phyloP scores from a whole-genome alignment of 2,329 filamentous ascomycete species.

The Aureobasidium lini region DNA sequence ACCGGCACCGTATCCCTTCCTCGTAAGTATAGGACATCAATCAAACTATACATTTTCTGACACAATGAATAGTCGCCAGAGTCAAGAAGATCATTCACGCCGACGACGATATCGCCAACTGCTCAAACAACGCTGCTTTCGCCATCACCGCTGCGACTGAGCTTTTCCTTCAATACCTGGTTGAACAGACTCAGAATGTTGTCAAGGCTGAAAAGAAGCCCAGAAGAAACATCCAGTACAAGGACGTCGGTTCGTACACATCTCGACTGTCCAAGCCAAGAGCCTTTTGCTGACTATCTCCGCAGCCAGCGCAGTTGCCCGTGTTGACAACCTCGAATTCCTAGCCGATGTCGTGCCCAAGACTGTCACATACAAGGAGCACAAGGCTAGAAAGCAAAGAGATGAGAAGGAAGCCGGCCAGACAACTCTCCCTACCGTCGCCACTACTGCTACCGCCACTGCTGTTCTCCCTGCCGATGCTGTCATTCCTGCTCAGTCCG shows the following conservation, averaged over 20 bases:
- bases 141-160: conserved; percentile 90
- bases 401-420: conserved; percentile 16
- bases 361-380: conserved; percentile 71
- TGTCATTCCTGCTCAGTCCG: neutral
- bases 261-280: neutral
- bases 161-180: conserved; percentile 90
- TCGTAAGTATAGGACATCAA: conserved; percentile 47
- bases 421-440: neutral
- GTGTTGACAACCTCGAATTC: conserved; percentile 92
- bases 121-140: conserved; percentile 90
- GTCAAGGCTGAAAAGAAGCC: conserved; percentile 89
- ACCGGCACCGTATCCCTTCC: conserved; percentile 81
- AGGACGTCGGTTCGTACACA: conserved; percentile 66
- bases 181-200: conserved; percentile 76
- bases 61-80: conserved; percentile 63
- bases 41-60: neutral
- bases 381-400: conserved; percentile 56
- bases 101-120: conserved; percentile 77
- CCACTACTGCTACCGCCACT: neutral
- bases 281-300: neutral
- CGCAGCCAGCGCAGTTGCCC: conserved; percentile 72
- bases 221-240: conserved; percentile 89
- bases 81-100: conserved; percentile 92
- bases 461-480: neutral
- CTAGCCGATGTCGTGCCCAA: conserved; percentile 83